Percentiles rank a stretch among this genome's conserved stretches.
phyloP scores from a whole-genome alignment of 106 monocot genomes.

The Iris macrosiphon region DNA sequence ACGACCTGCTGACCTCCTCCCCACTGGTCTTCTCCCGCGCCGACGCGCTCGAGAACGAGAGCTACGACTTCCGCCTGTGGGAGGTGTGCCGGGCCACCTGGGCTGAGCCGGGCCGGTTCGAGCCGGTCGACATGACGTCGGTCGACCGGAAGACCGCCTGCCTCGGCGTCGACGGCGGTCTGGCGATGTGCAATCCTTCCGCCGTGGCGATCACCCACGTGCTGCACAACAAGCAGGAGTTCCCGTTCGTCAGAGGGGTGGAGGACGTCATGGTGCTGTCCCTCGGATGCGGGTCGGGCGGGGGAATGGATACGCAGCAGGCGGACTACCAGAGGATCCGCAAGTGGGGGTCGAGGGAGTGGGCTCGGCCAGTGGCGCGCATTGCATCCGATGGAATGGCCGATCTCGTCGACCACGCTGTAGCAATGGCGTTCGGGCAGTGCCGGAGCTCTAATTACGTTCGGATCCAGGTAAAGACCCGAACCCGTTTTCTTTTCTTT shows the following conservation, averaged over 20 bases:
- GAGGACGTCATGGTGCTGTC: conserved; percentile 67
- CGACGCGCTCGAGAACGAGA: conserved; percentile 57
- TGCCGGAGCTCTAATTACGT: conserved; percentile 25
- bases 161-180: conserved; percentile 35
- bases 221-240: conserved; percentile 75
- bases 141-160: conserved; percentile 28
- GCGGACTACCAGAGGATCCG: neutral
- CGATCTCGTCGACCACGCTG: conserved; percentile 42
- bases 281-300: conserved; percentile 29
- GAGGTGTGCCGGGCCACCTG: conserved; percentile 66
- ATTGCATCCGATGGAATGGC: conserved; percentile 6
- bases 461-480: conserved; percentile 24
- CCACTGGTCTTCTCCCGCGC: conserved; percentile 84
- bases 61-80: conserved; percentile 50
- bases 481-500: neutral
- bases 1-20: conserved; percentile 49
- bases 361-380: neutral
- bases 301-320: neutral
- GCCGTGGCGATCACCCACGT: conserved; percentile 75
- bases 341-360: neutral
- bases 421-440: conserved; percentile 38
- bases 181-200: conserved; percentile 54
- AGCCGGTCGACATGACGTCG: conserved; percentile 18
- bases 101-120: conserved; percentile 4
- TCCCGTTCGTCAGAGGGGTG: conserved; percentile 40